phyloP scores from a whole-genome alignment of 73 alveolate species.

The Urostyla sp. region DNA sequence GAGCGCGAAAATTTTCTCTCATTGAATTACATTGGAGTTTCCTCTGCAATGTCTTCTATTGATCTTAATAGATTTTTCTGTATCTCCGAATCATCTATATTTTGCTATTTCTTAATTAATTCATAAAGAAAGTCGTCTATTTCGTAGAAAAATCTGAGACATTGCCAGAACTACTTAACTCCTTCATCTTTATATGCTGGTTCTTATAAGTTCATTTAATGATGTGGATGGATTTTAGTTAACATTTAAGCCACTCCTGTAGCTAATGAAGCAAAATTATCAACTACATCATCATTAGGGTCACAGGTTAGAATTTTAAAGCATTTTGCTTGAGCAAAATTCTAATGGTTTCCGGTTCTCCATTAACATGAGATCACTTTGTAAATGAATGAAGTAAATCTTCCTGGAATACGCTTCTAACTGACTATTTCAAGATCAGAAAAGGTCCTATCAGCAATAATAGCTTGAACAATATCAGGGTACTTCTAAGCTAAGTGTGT shows the following conservation, averaged over 20 bases:
- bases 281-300: constrained; percentile 72
- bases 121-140: neutral
- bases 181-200: neutral
- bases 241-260: constrained; percentile 57
- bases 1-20: too few species aligned
- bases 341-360: constrained; percentile 56
- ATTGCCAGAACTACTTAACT: constrained; percentile 5
- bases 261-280: constrained; percentile 62
- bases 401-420: constrained; percentile 47
- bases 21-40: too few species aligned
- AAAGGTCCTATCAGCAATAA: constrained; percentile 81
- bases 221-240: neutral
- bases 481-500: constrained; percentile 75
- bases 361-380: constrained; percentile 51
- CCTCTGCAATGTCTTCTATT: too few species aligned
- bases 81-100: too few species aligned
- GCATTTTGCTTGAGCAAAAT: constrained; percentile 65
- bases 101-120: neutral
- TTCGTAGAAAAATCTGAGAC: constrained; percentile 27
- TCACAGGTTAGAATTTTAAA: constrained; percentile 70
- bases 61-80: too few species aligned
- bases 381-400: constrained; percentile 54
- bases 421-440: constrained; percentile 67
- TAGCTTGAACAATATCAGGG: constrained; percentile 62
- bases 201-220: too few species aligned